Evolutionary conservation across 1,139 yeast genomes (phyloP), one percentile per base, ranked within the genome.

Genomic region (Pichia sp.): DNA sequence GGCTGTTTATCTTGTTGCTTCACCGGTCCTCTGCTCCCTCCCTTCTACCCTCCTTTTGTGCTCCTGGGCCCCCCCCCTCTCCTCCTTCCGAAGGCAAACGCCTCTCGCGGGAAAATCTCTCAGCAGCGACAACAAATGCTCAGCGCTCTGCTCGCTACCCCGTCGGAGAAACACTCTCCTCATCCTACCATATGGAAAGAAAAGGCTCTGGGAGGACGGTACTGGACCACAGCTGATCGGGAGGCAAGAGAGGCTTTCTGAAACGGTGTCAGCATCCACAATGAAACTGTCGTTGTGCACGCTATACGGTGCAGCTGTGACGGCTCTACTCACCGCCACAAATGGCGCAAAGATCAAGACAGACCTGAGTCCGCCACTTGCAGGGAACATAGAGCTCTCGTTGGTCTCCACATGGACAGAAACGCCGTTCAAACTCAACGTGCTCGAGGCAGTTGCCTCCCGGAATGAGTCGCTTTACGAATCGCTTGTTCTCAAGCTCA

Each of bases 391-490:
- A 19, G 61, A 65, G 21, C 53, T 67, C 26, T 51, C 59, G 4
- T 49, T 67, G 42, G 57, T 48, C 5, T 67, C 65, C 21, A 58
- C 50, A 26, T 67, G 71, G 71, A 47, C 53, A 9, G 50, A 55
- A 37, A 64, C 69, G 1, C 69, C 71, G 1, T 67, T 66, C 48
- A 57, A 62, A 34, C 50, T 67, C 36, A 58, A 63, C 41, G 62
- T 67, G 23, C 47, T 64, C 12, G 68, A 65, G 46, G 55, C 66
- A 2, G 48, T 59, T 26, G 41, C 60, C 4, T 39, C 52, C 1
- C 40, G 53, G 8, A 50, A 64, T 41, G 57, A 71, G 70, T 66
- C 79, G 0, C 68, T 82, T 2, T 87, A 78, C 60, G 63, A 72
- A 19, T 75, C 78, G 0, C 66, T 80, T 1, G 63, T 83, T 1